Conservation (phyloP, 768 basidiomycete species). For the Suillus clintonianus region DNA sequence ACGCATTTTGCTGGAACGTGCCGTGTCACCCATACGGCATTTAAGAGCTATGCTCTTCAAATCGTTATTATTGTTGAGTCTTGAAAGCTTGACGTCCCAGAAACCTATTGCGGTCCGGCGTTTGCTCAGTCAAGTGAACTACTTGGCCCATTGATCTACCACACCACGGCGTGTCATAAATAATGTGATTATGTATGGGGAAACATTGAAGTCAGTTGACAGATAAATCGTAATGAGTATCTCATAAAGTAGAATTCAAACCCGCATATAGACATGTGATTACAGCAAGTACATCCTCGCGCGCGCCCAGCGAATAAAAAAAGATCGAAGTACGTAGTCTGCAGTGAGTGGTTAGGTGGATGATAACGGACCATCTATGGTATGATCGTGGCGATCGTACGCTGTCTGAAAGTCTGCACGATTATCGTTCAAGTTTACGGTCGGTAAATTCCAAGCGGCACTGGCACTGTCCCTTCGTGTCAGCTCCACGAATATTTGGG, state of each 20-base stretch:
- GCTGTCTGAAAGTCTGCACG: not conserved
- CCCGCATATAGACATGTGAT: too few species aligned
- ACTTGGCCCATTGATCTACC: not conserved
- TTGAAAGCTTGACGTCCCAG: not conserved
- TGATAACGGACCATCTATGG: not conserved
- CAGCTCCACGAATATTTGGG: not conserved
- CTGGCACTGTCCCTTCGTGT: not conserved
- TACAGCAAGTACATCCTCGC: too few species aligned
- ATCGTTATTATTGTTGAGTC: not conserved
- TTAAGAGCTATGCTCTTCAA: not conserved
- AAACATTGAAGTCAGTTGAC: not conserved
- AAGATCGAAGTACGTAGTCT: too few species aligned
- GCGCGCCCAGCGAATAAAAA: too few species aligned
- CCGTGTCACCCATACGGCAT: not conserved
- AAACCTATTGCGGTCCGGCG: not conserved
- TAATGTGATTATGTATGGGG: not conserved
- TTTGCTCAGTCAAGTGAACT: not conserved
- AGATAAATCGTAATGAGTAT: too few species aligned
- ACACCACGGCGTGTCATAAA: not conserved
- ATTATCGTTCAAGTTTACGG: not conserved
- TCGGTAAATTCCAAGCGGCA: not conserved
- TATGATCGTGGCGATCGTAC: not conserved
- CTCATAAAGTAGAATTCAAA: too few species aligned
- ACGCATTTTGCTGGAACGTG: not conserved
- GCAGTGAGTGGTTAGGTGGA: too few species aligned